Evolutionary conservation across 805 yeast genomes (phyloP).

Genomic region (Dipodascus geniculatus): DNA sequence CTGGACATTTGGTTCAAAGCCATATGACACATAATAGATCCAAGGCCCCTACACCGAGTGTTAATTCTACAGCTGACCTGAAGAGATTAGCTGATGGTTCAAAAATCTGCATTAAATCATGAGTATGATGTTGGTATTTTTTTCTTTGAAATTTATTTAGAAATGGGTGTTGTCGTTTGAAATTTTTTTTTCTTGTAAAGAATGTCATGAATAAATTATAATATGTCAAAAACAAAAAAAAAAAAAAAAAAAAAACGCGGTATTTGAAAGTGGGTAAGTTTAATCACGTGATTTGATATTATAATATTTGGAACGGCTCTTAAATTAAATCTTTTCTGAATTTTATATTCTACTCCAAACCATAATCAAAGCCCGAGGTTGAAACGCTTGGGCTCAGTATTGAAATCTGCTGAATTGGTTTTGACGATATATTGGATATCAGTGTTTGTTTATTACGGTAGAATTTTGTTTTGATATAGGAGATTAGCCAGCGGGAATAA

Average conservation of each 20-base stretch:
- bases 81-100: slow-evolving; percentile 57
- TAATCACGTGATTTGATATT: neutral
- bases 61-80: slow-evolving; percentile 28
- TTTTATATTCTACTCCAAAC: too few species aligned
- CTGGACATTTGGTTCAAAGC: slow-evolving; percentile 95
- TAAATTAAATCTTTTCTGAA: too few species aligned
- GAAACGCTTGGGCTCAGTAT: too few species aligned
- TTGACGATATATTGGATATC: too few species aligned
- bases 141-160: neutral
- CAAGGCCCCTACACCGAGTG: slow-evolving; percentile 33
- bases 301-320: neutral
- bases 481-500: too few species aligned
- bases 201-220: neutral
- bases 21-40: slow-evolving; percentile 94
- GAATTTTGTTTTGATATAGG: too few species aligned
- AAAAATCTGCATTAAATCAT: slow-evolving; percentile 51
- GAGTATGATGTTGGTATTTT: neutral
- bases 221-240: too few species aligned
- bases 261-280: too few species aligned
- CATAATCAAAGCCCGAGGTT: too few species aligned
- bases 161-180: neutral
- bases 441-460: too few species aligned
- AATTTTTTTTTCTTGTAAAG: neutral
- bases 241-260: too few species aligned
- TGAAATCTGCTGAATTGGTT: too few species aligned